Conservation (phyloP, 306 rosid species). For the Nissolia schottii region DNA sequence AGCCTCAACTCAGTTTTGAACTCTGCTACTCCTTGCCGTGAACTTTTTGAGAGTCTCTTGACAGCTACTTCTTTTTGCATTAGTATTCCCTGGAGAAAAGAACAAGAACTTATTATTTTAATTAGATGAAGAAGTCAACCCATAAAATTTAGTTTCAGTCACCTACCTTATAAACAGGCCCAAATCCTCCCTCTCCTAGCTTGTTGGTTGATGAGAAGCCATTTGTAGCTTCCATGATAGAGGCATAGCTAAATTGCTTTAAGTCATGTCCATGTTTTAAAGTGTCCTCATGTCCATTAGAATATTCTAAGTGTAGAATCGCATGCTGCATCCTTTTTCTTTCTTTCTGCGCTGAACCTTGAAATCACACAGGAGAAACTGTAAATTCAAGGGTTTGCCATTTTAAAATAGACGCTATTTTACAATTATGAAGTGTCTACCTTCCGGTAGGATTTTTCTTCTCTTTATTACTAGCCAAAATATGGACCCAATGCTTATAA, state of each 20-base stretch:
- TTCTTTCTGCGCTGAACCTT: not conserved
- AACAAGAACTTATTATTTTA: not conserved
- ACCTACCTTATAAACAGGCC: slow-evolving; percentile 33
- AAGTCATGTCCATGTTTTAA: not conserved
- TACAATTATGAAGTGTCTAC: not conserved
- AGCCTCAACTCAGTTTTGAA: slow-evolving; percentile 32
- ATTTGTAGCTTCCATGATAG: slow-evolving; percentile 23
- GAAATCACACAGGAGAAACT: not conserved
- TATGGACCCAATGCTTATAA: not conserved
- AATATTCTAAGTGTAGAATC: not conserved
- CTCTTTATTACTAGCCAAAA: not conserved
- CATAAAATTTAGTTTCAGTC: too few relatives aligned
- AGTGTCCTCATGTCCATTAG: not conserved
- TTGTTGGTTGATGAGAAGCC: slow-evolving; percentile 12
- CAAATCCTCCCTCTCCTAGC: slow-evolving; percentile 39
- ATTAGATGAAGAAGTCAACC: too few relatives aligned
- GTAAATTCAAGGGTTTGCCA: not conserved
- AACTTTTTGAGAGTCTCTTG: slow-evolving; percentile 33
- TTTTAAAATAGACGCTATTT: not conserved
- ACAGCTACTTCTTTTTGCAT: slow-evolving; percentile 28
- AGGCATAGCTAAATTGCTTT: slow-evolving; percentile 11
- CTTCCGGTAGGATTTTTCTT: not conserved
- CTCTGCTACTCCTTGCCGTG: slow-evolving; percentile 19
- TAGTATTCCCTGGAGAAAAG: slow-evolving; percentile 19
- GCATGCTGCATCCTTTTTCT: not conserved